phyloP scores from a whole-genome alignment of 2,329 filamentous ascomycete species.

The Fusarium mexicanum region DNA sequence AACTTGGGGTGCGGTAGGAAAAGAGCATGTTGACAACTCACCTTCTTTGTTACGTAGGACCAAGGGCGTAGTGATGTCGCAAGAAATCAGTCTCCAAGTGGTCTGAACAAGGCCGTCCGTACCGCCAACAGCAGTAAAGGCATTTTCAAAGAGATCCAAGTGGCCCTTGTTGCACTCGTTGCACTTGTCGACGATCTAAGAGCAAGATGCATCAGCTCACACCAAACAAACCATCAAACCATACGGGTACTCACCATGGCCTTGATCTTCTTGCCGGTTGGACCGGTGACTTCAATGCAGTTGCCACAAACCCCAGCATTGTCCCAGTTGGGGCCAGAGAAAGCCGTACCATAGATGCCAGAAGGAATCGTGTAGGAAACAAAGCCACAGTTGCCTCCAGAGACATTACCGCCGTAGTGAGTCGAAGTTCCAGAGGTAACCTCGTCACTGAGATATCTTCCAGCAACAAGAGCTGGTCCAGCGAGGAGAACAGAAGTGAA shows the following conservation, averaged over 20 bases:
- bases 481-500: constrained; percentile 29
- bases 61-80: constrained; percentile 54
- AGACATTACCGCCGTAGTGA: constrained; percentile 64
- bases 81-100: constrained; percentile 50
- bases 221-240: accelerated
- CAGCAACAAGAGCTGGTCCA: constrained; percentile 34
- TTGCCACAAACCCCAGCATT: constrained; percentile 66
- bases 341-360: constrained; percentile 68
- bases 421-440: constrained; percentile 47
- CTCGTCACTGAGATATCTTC: constrained; percentile 20
- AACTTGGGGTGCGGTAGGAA: accelerated
- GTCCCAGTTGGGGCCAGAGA: constrained; percentile 67
- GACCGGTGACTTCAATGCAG: constrained; percentile 69
- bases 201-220: neutral
- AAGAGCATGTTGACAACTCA: constrained; percentile 38
- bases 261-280: constrained; percentile 63
- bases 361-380: constrained; percentile 68
- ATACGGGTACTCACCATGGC: constrained; percentile 63
- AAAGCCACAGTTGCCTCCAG: constrained; percentile 71
- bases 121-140: constrained; percentile 51
- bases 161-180: constrained; percentile 53
- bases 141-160: constrained; percentile 57
- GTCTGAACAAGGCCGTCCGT: constrained; percentile 49
- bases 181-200: constrained; percentile 57
- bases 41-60: constrained; percentile 56